Conservation (phyloP, 2,329 filamentous ascomycete species). For the Pyrenochaeta sp. region DNA sequence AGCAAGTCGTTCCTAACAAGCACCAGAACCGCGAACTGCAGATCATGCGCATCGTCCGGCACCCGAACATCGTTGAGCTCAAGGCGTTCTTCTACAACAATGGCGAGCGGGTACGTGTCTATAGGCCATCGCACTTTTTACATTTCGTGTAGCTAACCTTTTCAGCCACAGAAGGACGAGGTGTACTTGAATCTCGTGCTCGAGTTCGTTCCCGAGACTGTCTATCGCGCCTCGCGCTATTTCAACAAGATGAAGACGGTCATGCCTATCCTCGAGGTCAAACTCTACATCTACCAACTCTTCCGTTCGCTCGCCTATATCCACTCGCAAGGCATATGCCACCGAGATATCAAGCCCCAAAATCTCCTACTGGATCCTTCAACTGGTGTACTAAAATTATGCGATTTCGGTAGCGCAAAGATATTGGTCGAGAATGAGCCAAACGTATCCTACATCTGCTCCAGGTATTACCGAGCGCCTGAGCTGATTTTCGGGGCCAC, state of each 20-base stretch:
- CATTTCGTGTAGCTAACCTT: conserved; percentile 41
- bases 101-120: conserved; percentile 82
- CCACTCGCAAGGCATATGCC: conserved; percentile 98
- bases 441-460: conserved; percentile 99
- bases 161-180: conserved; percentile 74
- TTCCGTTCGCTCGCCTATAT: conserved; percentile 99
- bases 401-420: conserved; percentile 98
- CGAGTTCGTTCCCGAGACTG: conserved; percentile 97
- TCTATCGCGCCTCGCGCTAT: conserved; percentile 96
- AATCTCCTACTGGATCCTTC: conserved; percentile 93
- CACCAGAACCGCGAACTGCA: conserved; percentile 94
- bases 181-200: conserved; percentile 98
- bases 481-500: conserved; percentile 98
- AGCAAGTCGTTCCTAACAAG: conserved; percentile 37
- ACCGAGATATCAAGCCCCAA: conserved; percentile 98
- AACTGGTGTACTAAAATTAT: conserved; percentile 93
- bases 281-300: conserved; percentile 99
- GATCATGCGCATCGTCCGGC: conserved; percentile 99
- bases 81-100: conserved; percentile 99
- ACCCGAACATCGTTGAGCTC: conserved; percentile 98
- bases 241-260: conserved; percentile 99
- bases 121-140: conserved; percentile 9
- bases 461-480: conserved; percentile 95
- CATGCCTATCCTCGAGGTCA: conserved; percentile 98
- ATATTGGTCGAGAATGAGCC: conserved; percentile 98